Evolutionary conservation across 352 stramenopile species (phyloP).

Genomic region (Globisporangium echinulatum): DNA sequence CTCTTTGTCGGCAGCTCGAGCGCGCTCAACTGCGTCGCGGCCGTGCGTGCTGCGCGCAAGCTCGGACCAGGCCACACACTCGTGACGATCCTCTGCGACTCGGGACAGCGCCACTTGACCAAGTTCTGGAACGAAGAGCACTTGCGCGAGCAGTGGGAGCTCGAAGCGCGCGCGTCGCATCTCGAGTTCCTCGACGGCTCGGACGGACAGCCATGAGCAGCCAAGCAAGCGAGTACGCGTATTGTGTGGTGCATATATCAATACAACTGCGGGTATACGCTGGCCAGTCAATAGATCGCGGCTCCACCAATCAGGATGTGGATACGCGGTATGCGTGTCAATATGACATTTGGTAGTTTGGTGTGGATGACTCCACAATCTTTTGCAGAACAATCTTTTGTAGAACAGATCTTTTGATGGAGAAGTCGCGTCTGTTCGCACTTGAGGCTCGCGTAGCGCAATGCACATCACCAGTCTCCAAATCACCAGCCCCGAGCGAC

Average conservation of each 20-base stretch:
- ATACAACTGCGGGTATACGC: too few species aligned
- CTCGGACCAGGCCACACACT: slow-evolving; percentile 78
- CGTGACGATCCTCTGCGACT: slow-evolving; percentile 86
- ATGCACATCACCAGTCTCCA: background rate
- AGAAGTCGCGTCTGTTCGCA: too few species aligned
- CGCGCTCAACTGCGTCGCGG: slow-evolving; percentile 81
- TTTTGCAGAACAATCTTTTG: background rate
- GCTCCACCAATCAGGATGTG: too few species aligned
- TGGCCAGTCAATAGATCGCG: too few species aligned
- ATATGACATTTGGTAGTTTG: too few species aligned
- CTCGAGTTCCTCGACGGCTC: slow-evolving; percentile 74
- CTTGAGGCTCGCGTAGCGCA: too few species aligned
- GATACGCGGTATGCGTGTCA: too few species aligned
- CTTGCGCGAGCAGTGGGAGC: slow-evolving; percentile 60
- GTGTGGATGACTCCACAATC: background rate
- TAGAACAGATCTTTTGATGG: background rate
- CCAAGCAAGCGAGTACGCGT: too few species aligned
- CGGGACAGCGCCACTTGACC: slow-evolving; percentile 82
- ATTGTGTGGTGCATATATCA: too few species aligned
- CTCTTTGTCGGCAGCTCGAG: slow-evolving; percentile 93
- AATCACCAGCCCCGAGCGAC: background rate
- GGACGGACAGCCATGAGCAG: slow-evolving; percentile 50
- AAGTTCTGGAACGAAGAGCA: slow-evolving; percentile 86
- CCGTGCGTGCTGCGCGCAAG: slow-evolving; percentile 61
- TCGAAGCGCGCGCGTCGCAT: slow-evolving; percentile 39